Base-by-base conservation (phyloP, 805 yeast species). In the Ogataea neopini region DNA sequence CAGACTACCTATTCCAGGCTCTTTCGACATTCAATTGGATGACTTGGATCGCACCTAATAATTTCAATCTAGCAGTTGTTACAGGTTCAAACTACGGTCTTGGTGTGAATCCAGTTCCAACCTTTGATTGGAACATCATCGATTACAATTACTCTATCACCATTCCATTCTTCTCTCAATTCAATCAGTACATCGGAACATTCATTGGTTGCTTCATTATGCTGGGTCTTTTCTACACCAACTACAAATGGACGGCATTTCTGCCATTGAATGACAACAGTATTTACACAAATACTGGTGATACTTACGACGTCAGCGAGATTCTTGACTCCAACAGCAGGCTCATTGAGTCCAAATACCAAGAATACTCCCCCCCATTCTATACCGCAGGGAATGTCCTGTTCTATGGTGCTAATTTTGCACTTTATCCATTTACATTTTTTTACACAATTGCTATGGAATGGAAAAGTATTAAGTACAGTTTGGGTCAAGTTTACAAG, bases 41-140 rank as follows among this genome's bases (percentile, higher is more conserved):
- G 35, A 72, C 84, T 17, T 84, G 90, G 89, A 81, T 81, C 40
- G 72, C 61, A n/a, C 79, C 80, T n/a, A 64, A 79, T 36, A 80
- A 80, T 59, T 76, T 76, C 44, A 73, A 74, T n/a, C 74, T 84
- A 17, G 83, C 81, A 55, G 85, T 80, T 58, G 68, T 85, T 14
- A 84, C 84, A 54, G 92, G 92, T 41, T 70, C 77, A 6, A 51
- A 67, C 8, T 66, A 79, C 13, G 91, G 91, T 11, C 66, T 84
- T 49, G 89, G 88, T 17, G 59, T 82, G 60, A 63, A 82, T 53
- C 90, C 90, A 9, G 61, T 83, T 38, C 43, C 59, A 8, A 79
- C 86, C 14, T 82, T 84, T 57, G 88, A 84, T 64, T 84, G 88
- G 88, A 76, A 77, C 57, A 80, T 80, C 58, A 69, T 83, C 34